These are phyloP conservation scores for Heliamphora exappendiculata DNA, from an alignment of 148 eudicot genomes.

Conservation along the genomic window DNA sequence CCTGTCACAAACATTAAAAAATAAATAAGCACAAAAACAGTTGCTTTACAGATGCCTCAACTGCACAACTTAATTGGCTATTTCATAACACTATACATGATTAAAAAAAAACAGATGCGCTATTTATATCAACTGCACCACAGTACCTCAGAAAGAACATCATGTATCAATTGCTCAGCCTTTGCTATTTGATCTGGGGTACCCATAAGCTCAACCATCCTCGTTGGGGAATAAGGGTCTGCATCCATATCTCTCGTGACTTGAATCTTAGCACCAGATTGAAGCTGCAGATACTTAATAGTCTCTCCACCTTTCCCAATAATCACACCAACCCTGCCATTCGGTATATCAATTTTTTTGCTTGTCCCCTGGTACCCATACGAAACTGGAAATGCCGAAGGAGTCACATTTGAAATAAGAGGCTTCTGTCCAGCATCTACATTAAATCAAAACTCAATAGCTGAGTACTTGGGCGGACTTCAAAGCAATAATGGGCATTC, in stretches of 20 bases:
- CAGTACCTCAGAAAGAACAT: slow-evolving; percentile 82
- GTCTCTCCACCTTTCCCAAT: slow-evolving; percentile 96
- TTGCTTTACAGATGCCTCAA: background rate
- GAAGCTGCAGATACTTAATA: slow-evolving; percentile 76
- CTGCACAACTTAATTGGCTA: background rate
- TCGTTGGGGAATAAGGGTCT: slow-evolving; percentile 48
- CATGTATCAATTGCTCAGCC: slow-evolving; percentile 77
- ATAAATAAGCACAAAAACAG: background rate
- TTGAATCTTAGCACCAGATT: slow-evolving; percentile 96
- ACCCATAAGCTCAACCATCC: slow-evolving; percentile 79
- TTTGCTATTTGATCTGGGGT: slow-evolving; percentile 66
- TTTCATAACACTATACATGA: background rate
- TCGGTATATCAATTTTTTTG: slow-evolving; percentile 84
- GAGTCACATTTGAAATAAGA: slow-evolving; percentile 24
- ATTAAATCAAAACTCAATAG: background rate
- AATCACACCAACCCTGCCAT: slow-evolving; percentile 91
- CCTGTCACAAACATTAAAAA: slow-evolving; percentile 33
- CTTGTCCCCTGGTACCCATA: slow-evolving; percentile 52
- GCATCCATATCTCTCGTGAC: slow-evolving; percentile 91
- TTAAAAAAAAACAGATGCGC: too few relatives aligned
- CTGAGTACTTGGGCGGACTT: background rate
- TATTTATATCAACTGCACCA: background rate
- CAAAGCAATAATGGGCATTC: background rate
- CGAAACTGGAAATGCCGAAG: slow-evolving; percentile 28
- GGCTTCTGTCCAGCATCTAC: slow-evolving; percentile 54